Base-by-base conservation (phyloP, 2,329 filamentous ascomycete genomes). In the Seiridium cupressi region DNA sequence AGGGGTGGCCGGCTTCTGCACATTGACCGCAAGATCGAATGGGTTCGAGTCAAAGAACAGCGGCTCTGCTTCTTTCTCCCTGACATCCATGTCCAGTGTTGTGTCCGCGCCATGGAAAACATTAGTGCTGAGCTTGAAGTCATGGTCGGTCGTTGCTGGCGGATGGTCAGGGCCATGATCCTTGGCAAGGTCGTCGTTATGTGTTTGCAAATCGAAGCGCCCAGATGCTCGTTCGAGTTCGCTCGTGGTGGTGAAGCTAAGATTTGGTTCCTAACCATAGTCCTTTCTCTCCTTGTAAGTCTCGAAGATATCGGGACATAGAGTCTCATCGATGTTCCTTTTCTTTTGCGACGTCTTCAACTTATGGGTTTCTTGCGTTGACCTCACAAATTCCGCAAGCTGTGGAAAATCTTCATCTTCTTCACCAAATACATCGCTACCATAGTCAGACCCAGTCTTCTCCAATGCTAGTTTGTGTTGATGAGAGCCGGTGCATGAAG, bases 241-340 rank as follows among this genome's bases (percentile, higher is more conserved):
- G 36, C 69, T 63, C 9, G 69, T 62, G 4, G 68, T 72, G 51
- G 69, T 71, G 57, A 72, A 72, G 64, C 70, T 72, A 7, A 71
- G 68, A 64, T 70, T 67, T 35, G 69, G 61, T 44, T 69, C 63
- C 64, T 62, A 65, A 58, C 69, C 69, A 61, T 68, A 64, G 61
- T 68, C 65, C 26, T 69, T 66, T 55, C 70, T 71, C 62, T 72
- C 68, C 54, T 66, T 67, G 42, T 70, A 53, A 3, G 65, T 66
- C 4, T 69, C 49, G 18, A 69, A 61, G 48, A 67, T 60, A 40
- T 70, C 69, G 34, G 69, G 68, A 51, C 68, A 69, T 13, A 72
- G 51, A 8, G 70, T 72, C 59, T 70, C 65, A 36, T 72, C 66
- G 9, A 36, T 61, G 1, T 54, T 36, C 31, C 44, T 31, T 32